These are phyloP conservation scores for Candida awuae DNA, from an alignment of 805 yeast species.

Conservation along the genomic window DNA sequence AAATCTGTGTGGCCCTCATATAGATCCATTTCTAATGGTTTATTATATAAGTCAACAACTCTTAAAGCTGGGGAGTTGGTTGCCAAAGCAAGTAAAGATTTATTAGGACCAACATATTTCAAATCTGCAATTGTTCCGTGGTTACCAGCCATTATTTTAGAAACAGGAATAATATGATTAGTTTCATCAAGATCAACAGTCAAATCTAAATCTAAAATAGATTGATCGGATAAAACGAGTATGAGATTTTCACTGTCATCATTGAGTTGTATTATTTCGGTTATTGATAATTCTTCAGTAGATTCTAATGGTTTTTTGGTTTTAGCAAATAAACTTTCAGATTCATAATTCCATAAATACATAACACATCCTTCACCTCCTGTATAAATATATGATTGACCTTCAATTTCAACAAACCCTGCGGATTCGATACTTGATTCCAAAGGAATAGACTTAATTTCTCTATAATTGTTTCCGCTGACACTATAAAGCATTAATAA, in stretches of 20 bases:
- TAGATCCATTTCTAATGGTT: constrained; percentile 52
- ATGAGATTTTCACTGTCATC: constrained; percentile 33
- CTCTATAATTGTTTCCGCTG: constrained; percentile 36
- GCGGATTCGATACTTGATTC: constrained; percentile 65
- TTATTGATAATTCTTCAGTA: constrained; percentile 65
- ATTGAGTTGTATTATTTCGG: constrained; percentile 38
- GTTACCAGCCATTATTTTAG: constrained; percentile 72
- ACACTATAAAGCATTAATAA: constrained; percentile 54
- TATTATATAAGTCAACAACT: constrained; percentile 52
- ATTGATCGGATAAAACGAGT: constrained; percentile 75
- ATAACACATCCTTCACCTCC: constrained; percentile 76
- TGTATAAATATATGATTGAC: constrained; percentile 40
- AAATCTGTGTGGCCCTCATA: constrained; percentile 82
- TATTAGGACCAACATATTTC: constrained; percentile 61
- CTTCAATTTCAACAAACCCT: constrained; percentile 42
- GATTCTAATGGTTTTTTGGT: constrained; percentile 44
- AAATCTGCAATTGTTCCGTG: constrained; percentile 94
- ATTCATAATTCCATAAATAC: constrained; percentile 51
- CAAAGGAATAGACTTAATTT: constrained; percentile 61
- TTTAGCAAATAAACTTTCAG: constrained; percentile 40
- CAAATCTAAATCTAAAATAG: constrained; percentile 36
- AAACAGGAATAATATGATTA: constrained; percentile 32
- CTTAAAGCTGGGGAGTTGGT: constrained; percentile 89
- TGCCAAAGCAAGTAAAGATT: constrained; percentile 65
- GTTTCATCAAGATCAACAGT: constrained; percentile 22